Base-by-base conservation (phyloP, 768 basidiomycete species). In the Trametes cinnabarina region DNA sequence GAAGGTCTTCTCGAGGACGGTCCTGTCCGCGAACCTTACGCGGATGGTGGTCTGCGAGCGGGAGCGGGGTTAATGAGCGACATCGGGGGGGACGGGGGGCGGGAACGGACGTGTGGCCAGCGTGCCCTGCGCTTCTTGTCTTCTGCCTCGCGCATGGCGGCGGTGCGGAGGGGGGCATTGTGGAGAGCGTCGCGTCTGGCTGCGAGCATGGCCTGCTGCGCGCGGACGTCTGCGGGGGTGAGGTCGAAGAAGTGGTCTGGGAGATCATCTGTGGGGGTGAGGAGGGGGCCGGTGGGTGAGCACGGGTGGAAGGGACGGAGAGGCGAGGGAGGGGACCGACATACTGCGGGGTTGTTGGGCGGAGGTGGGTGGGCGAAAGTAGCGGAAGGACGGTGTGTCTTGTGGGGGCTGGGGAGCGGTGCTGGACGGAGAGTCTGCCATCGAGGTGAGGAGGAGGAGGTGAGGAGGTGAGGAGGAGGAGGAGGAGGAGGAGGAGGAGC, bases 231-330 rank as follows among this genome's bases (percentile, higher is more conserved):
- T 6, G 85, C 78, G 15, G 82, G 63, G 11, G 86, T 90, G 3
- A 87, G 88, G 6, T 77, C 80, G 66, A 92, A 92, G 69, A 87
- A 90, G 3, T 83, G 81, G 63, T 92, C 90, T 2, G 90, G 83
- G 12, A 91, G 71, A 17, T 80, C 76, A 51, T 73, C 78, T 81
- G 70, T 62, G 19, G 7, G 35, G 19, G 49, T 10, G 47, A 12
- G 32, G 41, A 43, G 41, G 32, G 30, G 26, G 49, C 4, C 39
- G 26, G 15, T n/a, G 28, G 14, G 22, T 23, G n/a, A 2, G 32
- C 25, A 9, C 11, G 25, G 6, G 22, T 35, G 48, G 49, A 26
- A 15, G 35, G 48, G 23, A 2, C 12, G 15, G 4, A 39, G 28
- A 14, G 47, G 17, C n/a, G n/a, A n/a, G 34, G 40, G 56, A 51